Percentiles rank a stretch among this genome's conserved stretches.
Evolutionary conservation across 352 stramenopile species (phyloP).

Genomic region (Sclerospora graminicola): DNA sequence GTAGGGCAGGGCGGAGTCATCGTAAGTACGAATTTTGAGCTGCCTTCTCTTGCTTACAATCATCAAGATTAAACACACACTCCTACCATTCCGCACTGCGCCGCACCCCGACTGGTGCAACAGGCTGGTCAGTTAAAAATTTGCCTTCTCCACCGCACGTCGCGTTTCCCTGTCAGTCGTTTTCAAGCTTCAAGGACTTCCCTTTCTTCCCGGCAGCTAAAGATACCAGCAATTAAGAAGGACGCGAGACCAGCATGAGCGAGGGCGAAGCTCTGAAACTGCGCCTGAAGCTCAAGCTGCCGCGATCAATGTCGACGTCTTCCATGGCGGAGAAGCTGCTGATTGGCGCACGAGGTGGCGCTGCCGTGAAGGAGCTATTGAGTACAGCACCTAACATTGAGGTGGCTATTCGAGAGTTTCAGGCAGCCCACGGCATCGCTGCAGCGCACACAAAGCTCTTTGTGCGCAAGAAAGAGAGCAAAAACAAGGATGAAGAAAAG

Average conservation of each 20-base stretch:
- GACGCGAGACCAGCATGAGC: conserved; percentile 26
- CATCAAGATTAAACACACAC: conserved; percentile 19
- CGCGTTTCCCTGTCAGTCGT: not conserved
- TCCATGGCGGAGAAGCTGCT: conserved; percentile 31
- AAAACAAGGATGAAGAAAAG: conserved; percentile 8
- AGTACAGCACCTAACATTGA: conserved; percentile 78
- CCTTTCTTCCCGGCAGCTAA: not conserved
- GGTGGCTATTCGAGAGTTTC: conserved; percentile 74
- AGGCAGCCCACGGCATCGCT: conserved; percentile 47
- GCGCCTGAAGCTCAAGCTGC: conserved; percentile 57
- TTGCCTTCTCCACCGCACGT: conserved; percentile 16
- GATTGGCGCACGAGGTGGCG: conserved; percentile 60
- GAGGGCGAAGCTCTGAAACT: conserved; percentile 27
- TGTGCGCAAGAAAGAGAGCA: conserved; percentile 18
- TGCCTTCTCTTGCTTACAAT: conserved; percentile 6
- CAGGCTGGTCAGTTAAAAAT: conserved; percentile 19
- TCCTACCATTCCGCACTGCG: conserved; percentile 17
- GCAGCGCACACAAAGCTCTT: conserved; percentile 33
- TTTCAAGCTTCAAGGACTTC: no score
- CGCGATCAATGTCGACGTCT: conserved; percentile 15
- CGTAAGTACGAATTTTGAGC: conserved; percentile 12
- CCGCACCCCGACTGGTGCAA: no score
- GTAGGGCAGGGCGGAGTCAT: conserved; percentile 7
- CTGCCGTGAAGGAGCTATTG: conserved; percentile 71
- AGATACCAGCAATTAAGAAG: conserved; percentile 1